Evolutionary conservation across 257 asterid genomes (phyloP).

Genomic region (Solanum medicagineum): DNA sequence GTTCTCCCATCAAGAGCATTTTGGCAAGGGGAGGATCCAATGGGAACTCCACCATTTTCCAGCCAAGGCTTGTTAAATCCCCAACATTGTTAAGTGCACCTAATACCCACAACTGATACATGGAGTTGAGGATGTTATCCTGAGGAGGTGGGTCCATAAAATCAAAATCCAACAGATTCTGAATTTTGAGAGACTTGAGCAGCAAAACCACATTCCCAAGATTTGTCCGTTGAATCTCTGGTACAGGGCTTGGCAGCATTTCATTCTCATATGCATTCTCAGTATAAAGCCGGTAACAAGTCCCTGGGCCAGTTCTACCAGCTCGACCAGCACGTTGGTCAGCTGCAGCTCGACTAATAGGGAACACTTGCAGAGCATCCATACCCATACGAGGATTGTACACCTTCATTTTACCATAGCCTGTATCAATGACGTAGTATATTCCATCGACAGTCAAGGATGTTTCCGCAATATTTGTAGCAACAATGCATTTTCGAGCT

Average conservation of each 20-base stretch:
- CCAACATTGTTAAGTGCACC: conserved; percentile 92
- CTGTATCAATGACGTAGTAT: conserved; percentile 83
- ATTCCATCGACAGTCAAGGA: conserved; percentile 93
- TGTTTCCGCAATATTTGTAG: conserved; percentile 95
- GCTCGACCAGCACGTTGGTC: conserved; percentile 99
- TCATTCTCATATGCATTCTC: conserved; percentile 78
- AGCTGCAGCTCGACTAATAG: conserved; percentile 92
- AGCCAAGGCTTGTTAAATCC: conserved; percentile 65
- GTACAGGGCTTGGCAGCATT: conserved; percentile 90
- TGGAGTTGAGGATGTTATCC: conserved; percentile 82
- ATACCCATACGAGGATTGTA: conserved; percentile 99
- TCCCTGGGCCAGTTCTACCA: conserved; percentile 97
- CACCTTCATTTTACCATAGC: conserved; percentile 87
- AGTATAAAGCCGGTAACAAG: conserved; percentile 85
- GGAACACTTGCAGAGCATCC: conserved; percentile 99
- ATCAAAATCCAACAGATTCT: conserved; percentile 74
- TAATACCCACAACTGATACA: conserved; percentile 95
- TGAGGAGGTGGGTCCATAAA: conserved; percentile 99
- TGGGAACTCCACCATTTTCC: conserved; percentile 98
- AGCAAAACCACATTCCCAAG: conserved; percentile 90
- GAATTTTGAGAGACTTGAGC: conserved; percentile 76
- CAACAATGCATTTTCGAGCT: conserved; percentile 89
- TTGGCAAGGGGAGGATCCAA: conserved; percentile 99
- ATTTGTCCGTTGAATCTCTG: conserved; percentile 91
- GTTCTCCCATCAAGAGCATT: conserved; percentile 85